Base-by-base conservation (phyloP, 495 filamentous ascomycete genomes). In the Neurospora sp. region DNA sequence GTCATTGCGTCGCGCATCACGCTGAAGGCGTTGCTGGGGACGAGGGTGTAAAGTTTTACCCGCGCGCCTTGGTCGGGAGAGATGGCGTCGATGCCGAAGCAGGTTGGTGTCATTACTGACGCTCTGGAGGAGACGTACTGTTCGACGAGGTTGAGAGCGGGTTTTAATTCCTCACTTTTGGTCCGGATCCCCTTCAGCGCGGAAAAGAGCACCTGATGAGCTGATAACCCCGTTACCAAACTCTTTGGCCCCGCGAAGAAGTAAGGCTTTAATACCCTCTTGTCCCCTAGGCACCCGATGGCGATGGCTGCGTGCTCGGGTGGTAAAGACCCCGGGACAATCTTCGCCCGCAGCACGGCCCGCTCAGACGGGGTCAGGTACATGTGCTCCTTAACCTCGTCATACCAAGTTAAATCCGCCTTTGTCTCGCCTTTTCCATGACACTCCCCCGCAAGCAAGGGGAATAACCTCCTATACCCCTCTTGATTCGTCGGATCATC, bases 101-200 rank as follows among this genome's bases (percentile, higher is more conserved):
- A 62, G 1, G 3, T 16, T 14, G 54, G 54, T 16, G 14, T 18
- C 54, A 35, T 62, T 2, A 35, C 1, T 0, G 11, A 3, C 0
- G 11, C 4, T 27, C 23, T 16, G 5, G 54, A 62, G 5, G 54
- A 3, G 1, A 62, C 54, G 12, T 62, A 62, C 0, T 0, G 6
- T 0, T 62, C 54, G 27, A 62, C 54, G 5, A 35, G 27, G 12
- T 62, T 6, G 6, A 62, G 5, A 1, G 54, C 27, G 27, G 27
- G 54, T 0, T 62, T 62, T 1, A 62, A 3, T 0, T 62, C 27
- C 0, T 35, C 27, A 0, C 5, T 0, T 0, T 6, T 12, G 0
- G 54, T 62, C 23, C 54, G 14, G 7, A 66, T 35, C 0, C 0
- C 23, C 0, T 3, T 0, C 0, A 66, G 54, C 1, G 54, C 54